Evolutionary conservation across 2,329 filamentous ascomycete genomes (phyloP), one percentile per base, ranked within the genome.

Genomic region (Rutstroemia sp.): DNA sequence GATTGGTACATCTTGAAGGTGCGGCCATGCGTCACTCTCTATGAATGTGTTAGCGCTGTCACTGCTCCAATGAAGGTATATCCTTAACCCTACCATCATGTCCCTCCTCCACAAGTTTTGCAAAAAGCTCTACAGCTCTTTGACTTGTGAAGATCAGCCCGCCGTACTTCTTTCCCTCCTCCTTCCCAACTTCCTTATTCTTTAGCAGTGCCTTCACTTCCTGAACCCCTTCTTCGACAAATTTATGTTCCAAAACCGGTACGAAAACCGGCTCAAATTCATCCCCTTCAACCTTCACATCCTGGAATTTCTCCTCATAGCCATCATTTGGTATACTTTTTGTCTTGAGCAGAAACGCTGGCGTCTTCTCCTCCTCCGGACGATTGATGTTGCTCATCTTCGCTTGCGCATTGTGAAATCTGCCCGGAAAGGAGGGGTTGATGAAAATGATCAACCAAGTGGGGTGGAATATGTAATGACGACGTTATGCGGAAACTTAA

Each of bases 61-160:
- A 34, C 3, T 34, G 9, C 10, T 12, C 21, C 19, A 21, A 14
- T 14, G 42, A 17, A 46, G n/a, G n/a, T 23, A 50, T 57, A 47
- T 50, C 57, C 46, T 9, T 10, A 30, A 16, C 51, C 40, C 48
- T 48, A 48, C 39, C 58, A 67, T 65, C 63, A 57, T 60, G 64
- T 45, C 63, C 64, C 34, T 82, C 78, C 14, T 78, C 72, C 0
- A 90, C 77, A 8, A 89, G 72, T 47, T 78, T 74, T 3, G 81
- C 73, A 65, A 94, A 90, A 0, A 86, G 88, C 68, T 94, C 89
- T 2, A 94, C 89, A 1, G 89, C 88, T 49, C 89, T 80, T 69
- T 94, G 89, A 7, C 87, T 92, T 1, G 89, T 94, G 67, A 94
- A 92, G 50, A 94, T 84, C 57, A 92, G 73, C n/a, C 87, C 89